Evolutionary conservation across 192 early-diverging fungal genomes (phyloP).

Genomic region (Podila epicladia): DNA sequence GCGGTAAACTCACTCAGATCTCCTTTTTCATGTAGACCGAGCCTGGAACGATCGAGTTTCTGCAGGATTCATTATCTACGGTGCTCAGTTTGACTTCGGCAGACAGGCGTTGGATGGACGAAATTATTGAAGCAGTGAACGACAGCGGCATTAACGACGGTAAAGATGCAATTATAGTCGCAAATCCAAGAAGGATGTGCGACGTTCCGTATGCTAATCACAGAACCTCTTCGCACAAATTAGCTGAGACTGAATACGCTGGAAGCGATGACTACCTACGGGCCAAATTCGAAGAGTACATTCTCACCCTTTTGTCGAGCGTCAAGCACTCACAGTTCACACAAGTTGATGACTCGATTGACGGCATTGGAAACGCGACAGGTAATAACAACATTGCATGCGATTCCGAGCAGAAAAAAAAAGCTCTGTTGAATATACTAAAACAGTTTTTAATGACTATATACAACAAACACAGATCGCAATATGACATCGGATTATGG

Average conservation of each 20-base stretch:
- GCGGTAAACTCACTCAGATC: background rate
- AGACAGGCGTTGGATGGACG: conserved; percentile 83
- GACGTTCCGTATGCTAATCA: background rate
- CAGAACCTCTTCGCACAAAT: background rate
- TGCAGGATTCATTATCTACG: conserved; percentile 65
- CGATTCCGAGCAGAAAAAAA: no score
- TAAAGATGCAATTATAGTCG: conserved; percentile 2
- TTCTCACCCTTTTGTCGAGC: conserved; percentile 72
- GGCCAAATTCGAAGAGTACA: conserved; percentile 78
- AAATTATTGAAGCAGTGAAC: conserved; percentile 73
- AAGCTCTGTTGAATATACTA: no score
- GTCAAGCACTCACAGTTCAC: conserved; percentile 64
- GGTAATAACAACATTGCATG: conserved; percentile 2
- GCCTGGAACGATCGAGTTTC: conserved; percentile 75
- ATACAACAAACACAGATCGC: conserved; percentile 24
- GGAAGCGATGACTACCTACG: conserved; percentile 85
- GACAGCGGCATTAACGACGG: conserved; percentile 65
- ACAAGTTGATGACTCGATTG: conserved; percentile 34
- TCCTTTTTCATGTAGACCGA: conserved; percentile 61
- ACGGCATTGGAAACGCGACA: conserved; percentile 23
- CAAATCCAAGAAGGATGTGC: background rate
- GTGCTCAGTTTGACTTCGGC: conserved; percentile 70
- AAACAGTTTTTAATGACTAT: no score
- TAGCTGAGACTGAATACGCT: conserved; percentile 70
- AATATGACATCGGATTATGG: conserved; percentile 76